Evolutionary conservation across 495 filamentous ascomycete species (phyloP).

Genomic region (Terfezia boudieri): DNA sequence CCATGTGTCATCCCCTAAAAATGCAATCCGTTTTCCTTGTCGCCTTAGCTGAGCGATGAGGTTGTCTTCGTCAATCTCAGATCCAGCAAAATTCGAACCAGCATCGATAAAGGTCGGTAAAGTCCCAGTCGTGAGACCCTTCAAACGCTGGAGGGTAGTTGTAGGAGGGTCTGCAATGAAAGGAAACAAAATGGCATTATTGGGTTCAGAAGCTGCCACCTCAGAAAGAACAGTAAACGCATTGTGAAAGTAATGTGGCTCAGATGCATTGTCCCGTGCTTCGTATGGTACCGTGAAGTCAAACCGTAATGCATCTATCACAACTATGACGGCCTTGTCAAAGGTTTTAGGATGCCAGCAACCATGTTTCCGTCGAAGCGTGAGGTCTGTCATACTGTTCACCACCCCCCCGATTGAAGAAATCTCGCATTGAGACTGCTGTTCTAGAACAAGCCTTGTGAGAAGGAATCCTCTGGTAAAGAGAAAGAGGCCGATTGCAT

Average conservation of each 20-base stretch:
- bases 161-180: constrained; percentile 97
- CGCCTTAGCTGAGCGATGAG: constrained; percentile 59
- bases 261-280: constrained; percentile 22
- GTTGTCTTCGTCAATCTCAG: constrained; percentile 95
- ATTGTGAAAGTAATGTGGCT: constrained; percentile 60
- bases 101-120: constrained; percentile 84
- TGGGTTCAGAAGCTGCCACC: constrained; percentile 43
- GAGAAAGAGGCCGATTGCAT: constrained; percentile 62
- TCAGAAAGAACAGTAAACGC: constrained; percentile 69
- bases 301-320: constrained; percentile 87
- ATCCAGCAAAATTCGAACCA: constrained; percentile 87
- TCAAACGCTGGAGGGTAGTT: constrained; percentile 72
- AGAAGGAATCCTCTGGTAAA: constrained; percentile 96
- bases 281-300: constrained; percentile 79
- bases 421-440: constrained; percentile 58
- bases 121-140: constrained; percentile 87
- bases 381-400: constrained; percentile 25
- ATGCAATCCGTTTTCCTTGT: constrained; percentile 66
- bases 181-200: constrained; percentile 70
- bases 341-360: constrained; percentile 95
- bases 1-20: constrained; percentile 95
- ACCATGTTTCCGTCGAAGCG: constrained; percentile 32
- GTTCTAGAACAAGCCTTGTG: constrained; percentile 69
- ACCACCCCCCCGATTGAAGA: constrained; percentile 34
- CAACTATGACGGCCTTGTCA: constrained; percentile 68